phyloP scores from a whole-genome alignment of 306 rosid species.

The Hippophae rhamnoides region DNA sequence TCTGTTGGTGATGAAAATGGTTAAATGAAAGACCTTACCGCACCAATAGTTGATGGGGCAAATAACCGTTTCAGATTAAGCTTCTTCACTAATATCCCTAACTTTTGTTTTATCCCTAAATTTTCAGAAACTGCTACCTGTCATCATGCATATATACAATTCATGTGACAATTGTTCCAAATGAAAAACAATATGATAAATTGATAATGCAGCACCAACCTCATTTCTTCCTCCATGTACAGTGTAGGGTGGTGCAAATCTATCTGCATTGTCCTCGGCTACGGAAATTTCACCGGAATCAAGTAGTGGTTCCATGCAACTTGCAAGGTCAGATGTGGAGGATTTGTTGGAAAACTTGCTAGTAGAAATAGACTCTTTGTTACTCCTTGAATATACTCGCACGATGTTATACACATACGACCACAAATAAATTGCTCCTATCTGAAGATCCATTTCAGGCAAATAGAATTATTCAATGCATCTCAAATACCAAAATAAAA shows the following conservation, averaged over 20 bases:
- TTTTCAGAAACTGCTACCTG: conserved; percentile 30
- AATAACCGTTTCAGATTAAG: conserved; percentile 48
- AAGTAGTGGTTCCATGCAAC: conserved; percentile 25
- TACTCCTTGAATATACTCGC: conserved; percentile 38
- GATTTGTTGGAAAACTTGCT: conserved; percentile 22
- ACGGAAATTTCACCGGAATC: conserved; percentile 11
- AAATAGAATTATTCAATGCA: neutral
- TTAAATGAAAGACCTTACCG: conserved; percentile 29
- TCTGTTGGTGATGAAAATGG: neutral
- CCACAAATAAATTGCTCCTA: conserved; percentile 65
- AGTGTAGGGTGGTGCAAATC: conserved; percentile 21
- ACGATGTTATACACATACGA: conserved; percentile 73
- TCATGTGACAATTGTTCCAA: neutral
- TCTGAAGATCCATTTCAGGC: conserved; percentile 25
- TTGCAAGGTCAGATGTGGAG: conserved; percentile 18
- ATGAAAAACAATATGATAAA: conserved; percentile 2
- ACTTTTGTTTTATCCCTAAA: conserved; percentile 8
- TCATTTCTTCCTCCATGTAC: conserved; percentile 20
- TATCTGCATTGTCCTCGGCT: conserved; percentile 26
- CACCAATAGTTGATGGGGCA: conserved; percentile 75
- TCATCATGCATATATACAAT: neutral
- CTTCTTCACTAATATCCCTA: conserved; percentile 19
- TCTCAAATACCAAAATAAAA: neutral
- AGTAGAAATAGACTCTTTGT: conserved; percentile 17
- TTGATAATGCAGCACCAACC: conserved; percentile 20